Evolutionary conservation across 805 yeast genomes (phyloP).

Genomic region (Metschnikowia chrysomelidarum): DNA sequence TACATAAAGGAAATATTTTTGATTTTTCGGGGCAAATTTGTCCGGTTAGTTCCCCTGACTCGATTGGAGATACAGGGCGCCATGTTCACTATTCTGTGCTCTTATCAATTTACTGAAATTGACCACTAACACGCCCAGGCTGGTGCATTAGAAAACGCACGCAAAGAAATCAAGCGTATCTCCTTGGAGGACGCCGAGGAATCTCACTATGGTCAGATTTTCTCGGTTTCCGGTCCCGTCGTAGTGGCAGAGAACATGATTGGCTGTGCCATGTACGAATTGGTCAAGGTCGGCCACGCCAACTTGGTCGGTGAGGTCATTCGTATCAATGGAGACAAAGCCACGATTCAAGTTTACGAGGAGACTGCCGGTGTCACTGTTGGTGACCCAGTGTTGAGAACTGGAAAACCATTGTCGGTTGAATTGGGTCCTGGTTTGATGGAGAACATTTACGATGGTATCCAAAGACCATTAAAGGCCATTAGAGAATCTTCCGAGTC

Average conservation of each 20-base stretch:
- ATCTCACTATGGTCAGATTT: constrained; percentile 81
- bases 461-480: constrained; percentile 96
- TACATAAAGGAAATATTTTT: too few species aligned
- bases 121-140: constrained; percentile 51
- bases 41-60: too few species aligned
- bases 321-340: constrained; percentile 94
- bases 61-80: too few species aligned
- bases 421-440: constrained; percentile 99
- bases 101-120: too few species aligned
- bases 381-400: constrained; percentile 97
- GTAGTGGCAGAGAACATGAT: constrained; percentile 97
- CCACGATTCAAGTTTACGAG: constrained; percentile 98
- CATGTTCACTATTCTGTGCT: too few species aligned
- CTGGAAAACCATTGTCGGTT: constrained; percentile 98
- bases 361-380: constrained; percentile 99
- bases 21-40: too few species aligned
- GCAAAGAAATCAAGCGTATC: constrained; percentile 85
- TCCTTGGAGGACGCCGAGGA: constrained; percentile 71
- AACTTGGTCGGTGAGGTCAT: constrained; percentile 97
- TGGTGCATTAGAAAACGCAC: constrained; percentile 96
- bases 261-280: constrained; percentile 99
- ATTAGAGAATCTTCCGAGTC: constrained; percentile 85
- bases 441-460: constrained; percentile 99
- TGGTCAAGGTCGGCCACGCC: constrained; percentile 97
- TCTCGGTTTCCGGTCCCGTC: constrained; percentile 97